Evolutionary conservation across 2,329 filamentous ascomycete genomes (phyloP).

Genomic region (Aureobasidium pullulans): DNA sequence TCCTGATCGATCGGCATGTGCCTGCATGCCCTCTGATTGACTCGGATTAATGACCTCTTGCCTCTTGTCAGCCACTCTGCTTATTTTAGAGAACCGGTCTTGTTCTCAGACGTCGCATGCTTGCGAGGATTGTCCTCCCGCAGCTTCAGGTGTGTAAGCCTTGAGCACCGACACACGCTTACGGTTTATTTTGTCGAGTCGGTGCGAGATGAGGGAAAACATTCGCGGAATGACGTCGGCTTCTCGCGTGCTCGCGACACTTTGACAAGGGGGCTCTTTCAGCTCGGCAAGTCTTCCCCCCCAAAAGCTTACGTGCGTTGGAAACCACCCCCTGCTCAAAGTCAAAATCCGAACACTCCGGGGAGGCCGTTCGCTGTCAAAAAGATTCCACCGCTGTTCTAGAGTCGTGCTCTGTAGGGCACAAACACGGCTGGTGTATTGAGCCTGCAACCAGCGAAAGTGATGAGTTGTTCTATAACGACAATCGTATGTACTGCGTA

Average conservation of each 20-base stretch:
- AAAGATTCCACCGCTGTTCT: not conserved
- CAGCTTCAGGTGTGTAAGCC: not conserved
- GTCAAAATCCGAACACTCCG: not conserved
- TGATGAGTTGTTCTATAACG: not conserved
- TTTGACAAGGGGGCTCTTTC: not conserved
- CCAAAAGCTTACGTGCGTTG: not conserved
- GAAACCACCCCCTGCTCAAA: not conserved
- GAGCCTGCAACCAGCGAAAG: not conserved
- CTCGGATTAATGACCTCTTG: not conserved
- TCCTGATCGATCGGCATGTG: conserved; percentile 5
- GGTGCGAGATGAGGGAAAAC: conserved; percentile 4
- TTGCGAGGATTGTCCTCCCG: not conserved
- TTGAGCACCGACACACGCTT: not conserved
- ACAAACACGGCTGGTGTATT: not conserved
- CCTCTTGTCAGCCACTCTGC: not conserved
- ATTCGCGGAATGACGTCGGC: not conserved
- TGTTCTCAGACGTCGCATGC: not conserved
- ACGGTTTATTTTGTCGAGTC: not conserved
- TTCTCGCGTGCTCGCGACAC: not conserved
- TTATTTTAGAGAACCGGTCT: not conserved
- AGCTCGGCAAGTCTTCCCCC: not conserved
- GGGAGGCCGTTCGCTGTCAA: conserved; percentile 2
- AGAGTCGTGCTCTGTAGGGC: not conserved
- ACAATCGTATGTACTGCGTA: too few species aligned
- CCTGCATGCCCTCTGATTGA: not conserved